These are phyloP conservation scores for Scytalidium lignicola DNA, from an alignment of 2,329 filamentous ascomycete genomes.

Conservation along the genomic window DNA sequence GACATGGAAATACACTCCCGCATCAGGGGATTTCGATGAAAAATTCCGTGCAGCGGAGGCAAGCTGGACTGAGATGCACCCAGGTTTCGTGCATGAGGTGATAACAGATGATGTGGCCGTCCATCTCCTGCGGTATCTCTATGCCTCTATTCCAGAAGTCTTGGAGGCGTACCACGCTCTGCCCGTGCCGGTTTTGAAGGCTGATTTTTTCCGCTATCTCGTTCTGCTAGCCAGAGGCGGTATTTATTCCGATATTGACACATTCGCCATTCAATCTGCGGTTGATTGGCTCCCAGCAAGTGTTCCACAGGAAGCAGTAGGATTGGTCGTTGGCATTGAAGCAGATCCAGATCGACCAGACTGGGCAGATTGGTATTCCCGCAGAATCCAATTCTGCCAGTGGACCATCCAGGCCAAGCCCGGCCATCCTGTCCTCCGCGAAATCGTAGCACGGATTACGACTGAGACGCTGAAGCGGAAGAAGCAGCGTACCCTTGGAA, in stretches of 20 bases:
- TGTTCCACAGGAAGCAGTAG: slow-evolving; percentile 72
- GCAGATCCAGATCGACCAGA: slow-evolving; percentile 90
- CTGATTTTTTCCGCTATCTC: slow-evolving; percentile 67
- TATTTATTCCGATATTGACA: slow-evolving; percentile 92
- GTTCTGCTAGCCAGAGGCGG: slow-evolving; percentile 72
- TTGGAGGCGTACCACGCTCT: slow-evolving; percentile 70
- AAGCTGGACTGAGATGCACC: slow-evolving; percentile 83
- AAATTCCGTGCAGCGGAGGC: slow-evolving; percentile 78
- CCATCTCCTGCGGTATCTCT: slow-evolving; percentile 79
- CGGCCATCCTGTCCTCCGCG: slow-evolving; percentile 84
- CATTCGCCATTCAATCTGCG: slow-evolving; percentile 74
- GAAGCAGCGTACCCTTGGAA: slow-evolving; percentile 57
- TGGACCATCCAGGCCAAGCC: slow-evolving; percentile 98
- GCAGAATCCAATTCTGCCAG: slow-evolving; percentile 95
- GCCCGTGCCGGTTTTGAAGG: slow-evolving; percentile 70
- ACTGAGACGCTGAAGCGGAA: slow-evolving; percentile 73
- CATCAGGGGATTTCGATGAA: slow-evolving; percentile 67
- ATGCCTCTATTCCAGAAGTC: slow-evolving; percentile 75
- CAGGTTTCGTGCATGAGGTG: slow-evolving; percentile 91
- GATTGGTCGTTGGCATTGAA: slow-evolving; percentile 90
- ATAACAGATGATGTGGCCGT: slow-evolving; percentile 86
- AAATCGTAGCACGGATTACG: slow-evolving; percentile 83
- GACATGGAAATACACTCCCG: slow-evolving; percentile 89
- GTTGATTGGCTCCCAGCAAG: slow-evolving; percentile 79
- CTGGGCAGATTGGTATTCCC: slow-evolving; percentile 94